Evolutionary conservation across 78 protist genomes (phyloP).

Genomic region (Dictyostelium capitatum): DNA sequence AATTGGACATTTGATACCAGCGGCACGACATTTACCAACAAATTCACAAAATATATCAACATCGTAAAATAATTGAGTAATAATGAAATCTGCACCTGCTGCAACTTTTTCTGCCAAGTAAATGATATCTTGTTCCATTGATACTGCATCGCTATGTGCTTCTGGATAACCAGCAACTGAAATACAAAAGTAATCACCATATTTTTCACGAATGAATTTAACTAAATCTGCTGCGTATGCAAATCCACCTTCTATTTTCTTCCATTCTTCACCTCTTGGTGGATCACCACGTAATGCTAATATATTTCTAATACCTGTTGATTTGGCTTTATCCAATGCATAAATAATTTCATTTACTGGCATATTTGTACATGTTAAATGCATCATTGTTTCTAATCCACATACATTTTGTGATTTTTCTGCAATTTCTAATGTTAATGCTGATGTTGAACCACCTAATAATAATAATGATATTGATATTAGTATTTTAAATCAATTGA

Average conservation of each 20-base stretch:
- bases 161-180: constrained; percentile 97
- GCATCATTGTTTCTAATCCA: constrained; percentile 92
- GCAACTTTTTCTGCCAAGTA: constrained; percentile 94
- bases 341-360: constrained; percentile 50
- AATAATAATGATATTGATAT: no score
- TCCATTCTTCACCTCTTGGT: constrained; percentile 92
- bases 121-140: constrained; percentile 78
- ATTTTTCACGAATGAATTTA: constrained; percentile 83
- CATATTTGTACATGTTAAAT: constrained; percentile 95
- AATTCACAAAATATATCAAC: constrained; percentile 81
- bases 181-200: constrained; percentile 95
- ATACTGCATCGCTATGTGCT: constrained; percentile 89
- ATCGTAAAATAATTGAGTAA: constrained; percentile 97
- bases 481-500: no score
- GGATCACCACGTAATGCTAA: constrained; percentile 97
- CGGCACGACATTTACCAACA: constrained; percentile 79
- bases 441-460: constrained; percentile 54
- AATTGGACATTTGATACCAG: constrained; percentile 96
- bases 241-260: constrained; percentile 90
- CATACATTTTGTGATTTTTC: constrained; percentile 71
- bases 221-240: constrained; percentile 95
- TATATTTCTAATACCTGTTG: constrained; percentile 93
- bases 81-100: constrained; percentile 97
- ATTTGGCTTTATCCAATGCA: constrained; percentile 82
- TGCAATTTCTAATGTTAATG: constrained; percentile 84